Base-by-base conservation (phyloP, 768 basidiomycete species). In the Atractiella rhizophila region DNA sequence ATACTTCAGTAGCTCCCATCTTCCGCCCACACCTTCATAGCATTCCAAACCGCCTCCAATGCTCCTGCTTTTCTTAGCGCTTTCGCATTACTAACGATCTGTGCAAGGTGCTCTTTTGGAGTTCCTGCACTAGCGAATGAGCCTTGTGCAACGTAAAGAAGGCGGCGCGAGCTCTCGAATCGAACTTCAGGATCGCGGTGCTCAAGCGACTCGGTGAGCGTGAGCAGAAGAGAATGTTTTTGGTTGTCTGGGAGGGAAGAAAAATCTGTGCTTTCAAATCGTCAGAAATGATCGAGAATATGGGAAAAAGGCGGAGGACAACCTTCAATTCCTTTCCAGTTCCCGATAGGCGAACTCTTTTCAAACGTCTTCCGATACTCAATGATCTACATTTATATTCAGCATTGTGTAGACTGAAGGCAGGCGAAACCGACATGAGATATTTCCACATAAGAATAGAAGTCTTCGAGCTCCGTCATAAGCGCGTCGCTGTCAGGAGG, bases 401-500 rank as follows among this genome's bases (percentile, higher is more conserved):
- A 39, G 1, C 44, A 42, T 37, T 35, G 37, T 50, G 44, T 18
- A n/a, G 2, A 13, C 25, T 7, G 27, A 40, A 39, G 20, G 18
- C 21, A 15, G 24, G 37, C 42, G 26, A 35, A 30, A n/a, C 26
- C 71, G 18, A 83, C 74, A 56, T 85, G 79, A 0, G 77, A 70
- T 70, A 83, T 80, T 63, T 94, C 88, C 46, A 82, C 73, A 60
- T 91, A 98, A 18, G 82, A 81, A 59, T 88, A 96, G 62, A 96
- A 94, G 60, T 98, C 91, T 44, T 94, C 80, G 28, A 98, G 74
- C 57, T 98, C 91, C 52, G 78, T 76, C 68, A 88, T 74, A 16
- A 94, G 73, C 4, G 80, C 85, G 59, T 91, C 82, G 54, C 88
- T 85, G 57, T 96, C 86, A 28, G 50, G 46, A 1, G 49, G 49